Evolutionary conservation across 2,329 filamentous ascomycete species (phyloP).

Genomic region (Ophiocordyceps camponoti-saundersi): DNA sequence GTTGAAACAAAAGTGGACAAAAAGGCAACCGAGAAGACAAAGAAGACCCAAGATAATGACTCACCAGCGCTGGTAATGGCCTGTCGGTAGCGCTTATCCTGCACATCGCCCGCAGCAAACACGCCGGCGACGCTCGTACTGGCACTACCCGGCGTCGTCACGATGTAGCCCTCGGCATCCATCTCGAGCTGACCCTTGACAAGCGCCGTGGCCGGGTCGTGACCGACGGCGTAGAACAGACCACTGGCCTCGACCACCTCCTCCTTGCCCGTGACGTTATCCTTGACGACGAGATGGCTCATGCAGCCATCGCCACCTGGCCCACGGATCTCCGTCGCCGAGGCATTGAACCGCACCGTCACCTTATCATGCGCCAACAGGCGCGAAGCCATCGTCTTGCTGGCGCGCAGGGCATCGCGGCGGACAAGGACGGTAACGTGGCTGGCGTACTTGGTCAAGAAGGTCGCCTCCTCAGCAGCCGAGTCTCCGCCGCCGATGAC

Average conservation of each 20-base stretch:
- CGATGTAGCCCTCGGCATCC: constrained; percentile 79
- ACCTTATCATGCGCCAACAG: constrained; percentile 75
- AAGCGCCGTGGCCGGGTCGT: constrained; percentile 81
- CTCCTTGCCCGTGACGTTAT: constrained; percentile 56
- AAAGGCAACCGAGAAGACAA: background rate
- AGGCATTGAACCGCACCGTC: constrained; percentile 72
- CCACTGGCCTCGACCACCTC: constrained; percentile 83
- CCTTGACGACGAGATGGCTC: constrained; percentile 71
- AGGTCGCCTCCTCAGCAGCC: constrained; percentile 92
- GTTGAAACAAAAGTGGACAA: background rate
- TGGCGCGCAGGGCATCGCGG: constrained; percentile 70
- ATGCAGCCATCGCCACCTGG: constrained; percentile 56
- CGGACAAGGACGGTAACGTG: constrained; percentile 90
- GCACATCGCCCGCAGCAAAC: constrained; percentile 92
- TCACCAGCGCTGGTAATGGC: constrained; percentile 91
- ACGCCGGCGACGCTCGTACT: constrained; percentile 80
- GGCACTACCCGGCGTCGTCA: constrained; percentile 77
- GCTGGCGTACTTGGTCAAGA: constrained; percentile 92
- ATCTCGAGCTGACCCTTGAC: constrained; percentile 82
- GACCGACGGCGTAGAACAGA: constrained; percentile 92
- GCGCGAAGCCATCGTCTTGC: constrained; percentile 80
- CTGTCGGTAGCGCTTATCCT: constrained; percentile 96
- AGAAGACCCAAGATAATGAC: constrained; percentile 14
- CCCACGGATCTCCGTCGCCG: constrained; percentile 67
- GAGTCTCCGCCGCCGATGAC: constrained; percentile 96